A percentile compares a stretch with the other conserved stretches of the same genome.
phyloP scores from a whole-genome alignment of 148 eudicot species.

The Rhododendron ferrugineum region DNA sequence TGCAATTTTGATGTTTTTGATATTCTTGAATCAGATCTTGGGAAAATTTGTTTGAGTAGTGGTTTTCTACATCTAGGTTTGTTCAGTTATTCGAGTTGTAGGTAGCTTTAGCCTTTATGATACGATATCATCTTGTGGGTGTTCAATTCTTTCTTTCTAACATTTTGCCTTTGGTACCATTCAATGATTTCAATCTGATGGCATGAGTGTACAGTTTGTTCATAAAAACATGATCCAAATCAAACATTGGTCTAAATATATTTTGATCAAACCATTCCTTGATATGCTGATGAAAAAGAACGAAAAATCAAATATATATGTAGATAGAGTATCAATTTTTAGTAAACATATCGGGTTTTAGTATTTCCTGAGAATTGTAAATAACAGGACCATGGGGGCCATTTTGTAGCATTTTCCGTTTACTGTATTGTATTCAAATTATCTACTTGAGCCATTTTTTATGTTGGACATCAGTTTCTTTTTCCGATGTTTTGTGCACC shows the following conservation, averaged over 20 bases:
- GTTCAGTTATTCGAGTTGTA: not conserved
- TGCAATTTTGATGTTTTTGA: constrained; percentile 2
- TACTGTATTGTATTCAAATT: not conserved
- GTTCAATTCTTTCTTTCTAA: not conserved
- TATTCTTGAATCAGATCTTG: not conserved
- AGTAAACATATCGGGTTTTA: not conserved
- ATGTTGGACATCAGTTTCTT: not conserved
- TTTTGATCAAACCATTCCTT: not conserved
- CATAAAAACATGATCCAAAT: not conserved
- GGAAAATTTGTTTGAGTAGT: not conserved
- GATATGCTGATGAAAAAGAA: not conserved
- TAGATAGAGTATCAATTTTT: not conserved
- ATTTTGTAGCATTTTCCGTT: not conserved
- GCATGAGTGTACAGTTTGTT: not conserved
- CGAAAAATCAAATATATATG: not conserved
- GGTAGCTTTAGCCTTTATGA: not conserved
- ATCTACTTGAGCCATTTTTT: not conserved
- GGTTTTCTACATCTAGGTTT: not conserved
- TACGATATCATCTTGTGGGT: not conserved
- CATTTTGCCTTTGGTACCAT: not conserved
- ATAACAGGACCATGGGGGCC: not conserved
- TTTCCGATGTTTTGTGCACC: constrained; percentile 1
- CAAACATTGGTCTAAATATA: not conserved
- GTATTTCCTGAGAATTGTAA: not conserved
- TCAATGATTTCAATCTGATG: not conserved